Conservation (phyloP, 2,329 filamentous ascomycete genomes). For the Septoria petroselini region DNA sequence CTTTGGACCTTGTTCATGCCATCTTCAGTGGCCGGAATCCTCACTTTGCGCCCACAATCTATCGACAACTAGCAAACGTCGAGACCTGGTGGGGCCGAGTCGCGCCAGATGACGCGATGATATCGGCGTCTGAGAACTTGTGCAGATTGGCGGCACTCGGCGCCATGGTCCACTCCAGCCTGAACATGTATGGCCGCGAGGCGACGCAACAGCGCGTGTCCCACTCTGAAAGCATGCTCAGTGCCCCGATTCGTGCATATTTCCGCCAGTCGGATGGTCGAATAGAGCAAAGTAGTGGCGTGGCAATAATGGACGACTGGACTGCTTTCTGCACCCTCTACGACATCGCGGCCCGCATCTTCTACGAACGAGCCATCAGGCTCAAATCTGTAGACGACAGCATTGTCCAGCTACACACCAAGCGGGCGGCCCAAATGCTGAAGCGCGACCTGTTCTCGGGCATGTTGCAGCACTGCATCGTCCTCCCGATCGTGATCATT, state of each 20-base stretch:
- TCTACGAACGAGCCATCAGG: constrained; percentile 14
- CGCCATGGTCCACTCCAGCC: constrained; percentile 5
- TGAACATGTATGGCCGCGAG: constrained; percentile 1
- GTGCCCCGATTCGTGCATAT: background rate
- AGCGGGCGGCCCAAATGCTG: constrained; percentile 8
- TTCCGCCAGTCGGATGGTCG: background rate
- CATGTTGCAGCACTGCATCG: constrained; percentile 21
- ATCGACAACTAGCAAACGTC: constrained; percentile 13
- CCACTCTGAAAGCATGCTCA: constrained; percentile 5
- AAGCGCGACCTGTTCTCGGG: constrained; percentile 2
- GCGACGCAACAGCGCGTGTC: background rate
- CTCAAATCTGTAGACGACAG: constrained; percentile 9
- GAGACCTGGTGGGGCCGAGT: constrained; percentile 22
- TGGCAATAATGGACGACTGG: constrained; percentile 10
- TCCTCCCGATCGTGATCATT: constrained; percentile 20
- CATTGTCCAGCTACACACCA: constrained; percentile 13
- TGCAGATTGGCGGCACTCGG: constrained; percentile 16
- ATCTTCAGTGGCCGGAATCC: constrained; percentile 17
- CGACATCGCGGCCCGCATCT: constrained; percentile 15
- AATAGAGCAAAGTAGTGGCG: background rate
- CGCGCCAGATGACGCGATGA: constrained; percentile 3
- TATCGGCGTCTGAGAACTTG: constrained; percentile 4
- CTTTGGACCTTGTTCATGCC: constrained; percentile 19
- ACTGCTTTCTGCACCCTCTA: constrained; percentile 7
- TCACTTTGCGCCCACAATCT: constrained; percentile 18